Evolutionary conservation across 192 early-diverging fungal genomes (phyloP).

Genomic region (Jimgerdemannia flammicorona): DNA sequence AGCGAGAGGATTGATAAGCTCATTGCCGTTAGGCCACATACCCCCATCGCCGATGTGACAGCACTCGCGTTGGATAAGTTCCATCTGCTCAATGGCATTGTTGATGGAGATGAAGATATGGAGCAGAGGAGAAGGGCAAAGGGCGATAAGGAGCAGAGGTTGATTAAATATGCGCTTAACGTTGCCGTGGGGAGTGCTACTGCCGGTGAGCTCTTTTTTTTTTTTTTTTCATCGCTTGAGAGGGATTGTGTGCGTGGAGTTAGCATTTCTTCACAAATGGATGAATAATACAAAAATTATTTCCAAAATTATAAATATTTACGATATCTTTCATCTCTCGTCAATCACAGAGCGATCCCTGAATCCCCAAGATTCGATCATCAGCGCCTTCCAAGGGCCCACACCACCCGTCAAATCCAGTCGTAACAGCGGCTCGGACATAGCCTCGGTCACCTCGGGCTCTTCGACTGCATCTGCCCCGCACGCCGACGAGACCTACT

Average conservation of each 20-base stretch:
- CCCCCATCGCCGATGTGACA: constrained; percentile 42
- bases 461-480: constrained; percentile 19
- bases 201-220: too few relatives aligned
- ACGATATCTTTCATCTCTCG: not conserved
- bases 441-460: constrained; percentile 16
- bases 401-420: constrained; percentile 4
- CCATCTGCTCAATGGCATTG: constrained; percentile 36
- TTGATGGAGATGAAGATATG: constrained; percentile 30
- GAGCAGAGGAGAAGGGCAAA: too few relatives aligned
- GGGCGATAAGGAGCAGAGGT: too few relatives aligned
- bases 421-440: constrained; percentile 23
- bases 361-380: constrained; percentile 6
- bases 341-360: constrained; percentile 15
- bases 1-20: constrained; percentile 31
- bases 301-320: too few relatives aligned
- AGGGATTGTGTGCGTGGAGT: too few relatives aligned
- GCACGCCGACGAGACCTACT: constrained; percentile 21
- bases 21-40: constrained; percentile 34
- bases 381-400: constrained; percentile 11
- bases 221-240: not conserved
- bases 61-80: constrained; percentile 46
- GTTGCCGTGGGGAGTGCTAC: too few relatives aligned
- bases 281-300: not conserved
- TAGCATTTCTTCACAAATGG: not conserved
- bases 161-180: too few relatives aligned